Conservation (phyloP, 139 green algal genomes). For the Mesotaenium endlicherianum region DNA sequence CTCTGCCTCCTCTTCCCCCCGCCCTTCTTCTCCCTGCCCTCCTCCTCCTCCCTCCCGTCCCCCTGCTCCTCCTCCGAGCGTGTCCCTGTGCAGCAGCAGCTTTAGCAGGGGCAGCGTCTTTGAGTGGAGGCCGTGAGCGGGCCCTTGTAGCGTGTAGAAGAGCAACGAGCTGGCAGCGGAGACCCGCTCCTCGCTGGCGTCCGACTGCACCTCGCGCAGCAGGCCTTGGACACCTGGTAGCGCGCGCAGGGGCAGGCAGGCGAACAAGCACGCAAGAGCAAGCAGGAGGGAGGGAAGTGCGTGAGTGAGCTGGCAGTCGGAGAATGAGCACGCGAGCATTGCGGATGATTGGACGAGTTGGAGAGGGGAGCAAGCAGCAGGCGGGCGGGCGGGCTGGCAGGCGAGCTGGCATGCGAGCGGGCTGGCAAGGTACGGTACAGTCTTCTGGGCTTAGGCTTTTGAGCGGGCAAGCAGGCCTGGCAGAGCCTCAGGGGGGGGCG, state of each 20-base stretch:
- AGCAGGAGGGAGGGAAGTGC: neutral
- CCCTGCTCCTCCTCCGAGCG: neutral
- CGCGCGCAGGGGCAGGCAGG: neutral
- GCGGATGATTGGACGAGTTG: neutral
- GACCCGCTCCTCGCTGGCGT: neutral
- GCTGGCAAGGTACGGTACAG: too few relatives aligned
- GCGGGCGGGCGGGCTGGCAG: too few relatives aligned
- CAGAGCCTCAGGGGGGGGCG: too few relatives aligned
- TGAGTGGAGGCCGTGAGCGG: neutral
- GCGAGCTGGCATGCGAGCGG: too few relatives aligned
- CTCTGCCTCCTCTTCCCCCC: neutral
- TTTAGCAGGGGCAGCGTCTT: neutral
- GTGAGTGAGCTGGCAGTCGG: too few relatives aligned
- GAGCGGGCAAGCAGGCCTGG: too few relatives aligned
- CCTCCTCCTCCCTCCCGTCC: neutral
- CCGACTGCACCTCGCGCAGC: neutral
- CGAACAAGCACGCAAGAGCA: neutral
- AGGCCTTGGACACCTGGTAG: neutral
- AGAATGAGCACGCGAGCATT: neutral
- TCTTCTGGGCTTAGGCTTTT: too few relatives aligned
- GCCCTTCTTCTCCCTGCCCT: neutral
- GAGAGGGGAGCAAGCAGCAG: too few relatives aligned
- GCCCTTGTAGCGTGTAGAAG: neutral
- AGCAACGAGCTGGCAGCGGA: neutral
- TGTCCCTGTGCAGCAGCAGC: neutral